Conservation (phyloP, 257 asterid species). For the Solanum virginianum region DNA sequence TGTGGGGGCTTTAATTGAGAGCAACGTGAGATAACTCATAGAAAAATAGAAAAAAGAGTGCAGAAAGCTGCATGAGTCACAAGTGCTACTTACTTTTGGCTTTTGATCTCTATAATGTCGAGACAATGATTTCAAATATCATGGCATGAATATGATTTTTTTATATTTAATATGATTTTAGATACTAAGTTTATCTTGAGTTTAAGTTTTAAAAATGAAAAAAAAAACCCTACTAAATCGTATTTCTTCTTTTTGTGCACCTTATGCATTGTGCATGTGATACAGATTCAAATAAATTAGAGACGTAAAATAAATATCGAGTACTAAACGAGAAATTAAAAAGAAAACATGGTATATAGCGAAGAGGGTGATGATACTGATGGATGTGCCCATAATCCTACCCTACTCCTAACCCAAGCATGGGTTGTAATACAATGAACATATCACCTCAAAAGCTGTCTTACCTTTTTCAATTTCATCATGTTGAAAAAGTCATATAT, state of each 20-base stretch:
- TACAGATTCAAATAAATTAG: not conserved
- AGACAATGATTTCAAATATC: not conserved
- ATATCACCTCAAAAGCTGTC: not conserved
- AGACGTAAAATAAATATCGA: not conserved
- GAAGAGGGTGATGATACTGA: not conserved
- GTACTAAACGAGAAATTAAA: not conserved
- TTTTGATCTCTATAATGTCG: not conserved
- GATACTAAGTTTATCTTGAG: not conserved
- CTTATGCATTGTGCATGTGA: too few species aligned
- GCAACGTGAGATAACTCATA: not conserved
- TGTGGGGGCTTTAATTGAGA: slow-evolving; percentile 1
- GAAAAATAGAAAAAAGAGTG: too few species aligned
- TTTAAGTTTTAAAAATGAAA: not conserved
- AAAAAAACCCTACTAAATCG: not conserved
- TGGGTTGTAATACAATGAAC: slow-evolving; percentile 1
- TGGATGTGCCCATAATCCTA: slow-evolving; percentile 6
- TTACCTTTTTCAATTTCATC: not conserved
- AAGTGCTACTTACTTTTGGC: not conserved
- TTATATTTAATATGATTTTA: not conserved
- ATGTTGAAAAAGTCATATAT: not conserved
- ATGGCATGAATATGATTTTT: not conserved
- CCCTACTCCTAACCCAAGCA: slow-evolving; percentile 1
- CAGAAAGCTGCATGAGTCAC: slow-evolving; percentile 1
- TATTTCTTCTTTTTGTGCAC: not conserved
- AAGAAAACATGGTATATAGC: not conserved